A percentile compares a stretch with the other conserved stretches of the same genome.
phyloP scores from a whole-genome alignment of 139 green algal genomes.

The Haematococcus lacustris region DNA sequence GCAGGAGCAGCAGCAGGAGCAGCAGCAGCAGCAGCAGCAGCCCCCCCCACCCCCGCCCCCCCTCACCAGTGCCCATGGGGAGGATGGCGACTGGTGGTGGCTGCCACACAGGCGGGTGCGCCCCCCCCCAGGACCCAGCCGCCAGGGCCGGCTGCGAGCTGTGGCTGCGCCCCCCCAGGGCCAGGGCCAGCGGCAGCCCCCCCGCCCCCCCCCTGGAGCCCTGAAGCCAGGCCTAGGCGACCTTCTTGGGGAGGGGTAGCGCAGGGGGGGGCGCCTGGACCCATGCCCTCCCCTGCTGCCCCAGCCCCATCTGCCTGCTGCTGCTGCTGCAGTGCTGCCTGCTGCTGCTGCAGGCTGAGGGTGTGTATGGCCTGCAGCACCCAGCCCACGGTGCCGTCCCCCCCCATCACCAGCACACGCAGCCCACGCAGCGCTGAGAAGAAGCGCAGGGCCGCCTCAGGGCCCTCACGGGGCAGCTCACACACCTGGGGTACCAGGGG shows the following conservation, averaged over 20 bases:
- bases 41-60: conserved; percentile 58
- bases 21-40: conserved; percentile 17
- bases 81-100: conserved; percentile 68
- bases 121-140: too few relatives aligned
- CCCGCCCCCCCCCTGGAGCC: too few relatives aligned
- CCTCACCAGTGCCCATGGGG: conserved; percentile 66
- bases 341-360: conserved; percentile 33
- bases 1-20: conserved; percentile 30
- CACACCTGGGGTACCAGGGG: too few relatives aligned
- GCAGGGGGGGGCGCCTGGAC: too few relatives aligned
- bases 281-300: too few relatives aligned
- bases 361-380: conserved; percentile 55
- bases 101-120: conserved; percentile 23
- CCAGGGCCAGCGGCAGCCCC: too few relatives aligned
- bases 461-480: conserved; percentile 53
- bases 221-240: too few relatives aligned
- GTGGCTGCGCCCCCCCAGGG: too few relatives aligned
- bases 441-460: conserved; percentile 53
- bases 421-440: conserved; percentile 52
- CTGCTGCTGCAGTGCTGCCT: conserved; percentile 2
- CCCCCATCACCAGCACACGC: conserved; percentile 67
- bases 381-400: conserved; percentile 77
- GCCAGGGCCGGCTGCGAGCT: too few relatives aligned
- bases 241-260: too few relatives aligned
- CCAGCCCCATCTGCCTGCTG: not conserved